Evolutionary conservation across 805 yeast species (phyloP).

Genomic region (Barnettozyma californica): DNA sequence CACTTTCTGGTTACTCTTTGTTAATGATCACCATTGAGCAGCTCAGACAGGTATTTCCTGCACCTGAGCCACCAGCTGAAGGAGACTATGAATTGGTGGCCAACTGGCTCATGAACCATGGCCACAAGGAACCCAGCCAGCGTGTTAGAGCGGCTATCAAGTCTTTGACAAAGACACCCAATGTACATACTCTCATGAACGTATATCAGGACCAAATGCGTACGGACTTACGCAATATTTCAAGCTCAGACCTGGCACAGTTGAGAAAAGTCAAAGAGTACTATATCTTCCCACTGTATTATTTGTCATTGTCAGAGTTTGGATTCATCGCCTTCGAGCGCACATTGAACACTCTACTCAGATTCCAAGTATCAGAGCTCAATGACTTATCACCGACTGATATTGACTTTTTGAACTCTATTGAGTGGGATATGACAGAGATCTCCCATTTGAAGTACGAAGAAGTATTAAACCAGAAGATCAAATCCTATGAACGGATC

Average conservation of each 20-base stretch:
- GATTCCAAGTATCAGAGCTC: slow-evolving; percentile 8
- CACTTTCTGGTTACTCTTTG: neutral
- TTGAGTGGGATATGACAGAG: slow-evolving; percentile 19
- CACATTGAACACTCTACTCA: slow-evolving; percentile 15
- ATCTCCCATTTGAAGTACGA: slow-evolving; percentile 11
- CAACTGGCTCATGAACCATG: slow-evolving; percentile 22
- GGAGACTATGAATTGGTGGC: slow-evolving; percentile 19
- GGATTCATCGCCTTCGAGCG: slow-evolving; percentile 15
- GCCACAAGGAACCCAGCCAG: slow-evolving; percentile 20
- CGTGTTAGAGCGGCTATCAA: slow-evolving; percentile 20
- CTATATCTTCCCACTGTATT: slow-evolving; percentile 19
- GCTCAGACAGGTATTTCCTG: slow-evolving; percentile 13
- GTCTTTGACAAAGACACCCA: slow-evolving; percentile 2
- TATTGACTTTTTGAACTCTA: slow-evolving; percentile 12
- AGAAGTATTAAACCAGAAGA: slow-evolving; percentile 1
- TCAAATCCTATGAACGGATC: slow-evolving; percentile 7
- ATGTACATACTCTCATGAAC: slow-evolving; percentile 5
- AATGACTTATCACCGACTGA: slow-evolving; percentile 4
- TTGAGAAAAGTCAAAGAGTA: slow-evolving; percentile 16
- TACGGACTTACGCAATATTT: slow-evolving; percentile 6
- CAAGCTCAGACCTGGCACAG: slow-evolving; percentile 4
- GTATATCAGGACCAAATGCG: slow-evolving; percentile 18
- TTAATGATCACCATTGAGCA: slow-evolving; percentile 1
- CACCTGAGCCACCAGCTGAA: slow-evolving; percentile 17
- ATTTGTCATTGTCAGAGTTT: slow-evolving; percentile 11